Evolutionary conservation across 2,329 filamentous ascomycete species (phyloP).

Genomic region (Penicillium sp.): DNA sequence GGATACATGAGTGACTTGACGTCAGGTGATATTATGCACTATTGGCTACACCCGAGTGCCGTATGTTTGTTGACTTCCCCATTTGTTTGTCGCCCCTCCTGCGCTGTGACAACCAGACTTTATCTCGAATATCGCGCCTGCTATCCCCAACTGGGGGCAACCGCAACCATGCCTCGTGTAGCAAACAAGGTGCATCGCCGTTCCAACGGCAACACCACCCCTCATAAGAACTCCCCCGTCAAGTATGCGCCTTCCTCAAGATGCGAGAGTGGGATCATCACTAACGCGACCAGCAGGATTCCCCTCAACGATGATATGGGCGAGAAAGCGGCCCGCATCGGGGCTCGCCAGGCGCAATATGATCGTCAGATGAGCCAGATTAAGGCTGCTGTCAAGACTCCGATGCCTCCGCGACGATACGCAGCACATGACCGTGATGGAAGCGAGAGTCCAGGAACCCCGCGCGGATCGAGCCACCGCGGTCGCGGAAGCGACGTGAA

Average conservation of each 20-base stretch:
- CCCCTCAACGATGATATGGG: conserved; percentile 93
- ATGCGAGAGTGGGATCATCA: conserved; percentile 1
- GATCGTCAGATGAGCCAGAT: conserved; percentile 92
- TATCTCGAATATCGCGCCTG: conserved; percentile 10
- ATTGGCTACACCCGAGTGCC: conserved; percentile 23
- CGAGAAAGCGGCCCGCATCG: conserved; percentile 85
- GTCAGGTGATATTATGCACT: conserved; percentile 19
- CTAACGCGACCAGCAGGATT: conserved; percentile 59
- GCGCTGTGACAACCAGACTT: conserved; percentile 17
- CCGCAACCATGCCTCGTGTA: conserved; percentile 56
- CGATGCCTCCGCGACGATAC: conserved; percentile 43
- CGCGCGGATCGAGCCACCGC: conserved; percentile 39
- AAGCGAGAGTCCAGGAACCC: conserved; percentile 52
- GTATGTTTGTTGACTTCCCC: conserved; percentile 40
- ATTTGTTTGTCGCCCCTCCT: conserved; percentile 24
- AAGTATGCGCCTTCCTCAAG: conserved; percentile 40
- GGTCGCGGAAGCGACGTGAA: conserved; percentile 53
- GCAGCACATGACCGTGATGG: conserved; percentile 38
- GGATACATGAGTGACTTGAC: not conserved
- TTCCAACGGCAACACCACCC: conserved; percentile 50
- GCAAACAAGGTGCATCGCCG: conserved; percentile 49
- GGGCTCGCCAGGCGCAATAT: conserved; percentile 83
- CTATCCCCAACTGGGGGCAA: conserved; percentile 28
- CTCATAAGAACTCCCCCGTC: conserved; percentile 53
- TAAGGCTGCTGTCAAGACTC: conserved; percentile 65